Conservation (phyloP, 2,329 filamentous ascomycete species). For the Elsinoe ampelina region DNA sequence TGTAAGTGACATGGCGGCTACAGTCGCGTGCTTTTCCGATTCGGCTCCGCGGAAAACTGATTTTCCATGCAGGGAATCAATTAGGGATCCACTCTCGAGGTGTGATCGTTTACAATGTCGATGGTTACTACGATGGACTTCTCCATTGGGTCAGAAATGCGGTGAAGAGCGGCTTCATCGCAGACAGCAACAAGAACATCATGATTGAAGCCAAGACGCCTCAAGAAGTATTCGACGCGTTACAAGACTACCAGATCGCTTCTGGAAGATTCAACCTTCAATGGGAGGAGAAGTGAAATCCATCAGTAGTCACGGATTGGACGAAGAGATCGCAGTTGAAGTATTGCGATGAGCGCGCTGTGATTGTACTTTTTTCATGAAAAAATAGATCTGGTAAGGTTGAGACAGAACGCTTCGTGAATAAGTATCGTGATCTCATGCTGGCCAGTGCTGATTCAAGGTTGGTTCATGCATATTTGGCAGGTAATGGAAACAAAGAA, state of each 20-base stretch:
- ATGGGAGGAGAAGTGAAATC: conserved; percentile 59
- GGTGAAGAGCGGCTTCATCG: conserved; percentile 69
- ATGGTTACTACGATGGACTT: conserved; percentile 86
- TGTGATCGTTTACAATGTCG: conserved; percentile 75
- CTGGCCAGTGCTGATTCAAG: background rate
- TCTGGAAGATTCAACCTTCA: conserved; percentile 68
- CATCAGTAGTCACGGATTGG: no score
- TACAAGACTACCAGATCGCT: conserved; percentile 67
- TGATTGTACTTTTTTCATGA: background rate
- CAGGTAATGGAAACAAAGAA: background rate
- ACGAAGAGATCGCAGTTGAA: no score
- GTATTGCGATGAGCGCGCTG: no score
- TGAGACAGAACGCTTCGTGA: background rate
- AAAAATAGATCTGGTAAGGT: conserved; percentile 5
- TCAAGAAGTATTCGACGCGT: conserved; percentile 59
- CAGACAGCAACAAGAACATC: conserved; percentile 60
- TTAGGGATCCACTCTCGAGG: conserved; percentile 78
- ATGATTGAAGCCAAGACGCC: conserved; percentile 65
- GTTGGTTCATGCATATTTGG: background rate
- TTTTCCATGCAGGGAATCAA: conserved; percentile 52
- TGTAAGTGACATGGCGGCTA: conserved; percentile 38
- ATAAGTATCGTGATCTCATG: background rate
- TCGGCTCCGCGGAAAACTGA: background rate
- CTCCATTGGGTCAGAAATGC: conserved; percentile 71
- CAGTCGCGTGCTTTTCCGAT: conserved; percentile 26